Evolutionary conservation across 73 alveolate genomes (phyloP).

Genomic region (Durusdinium trenchii): DNA sequence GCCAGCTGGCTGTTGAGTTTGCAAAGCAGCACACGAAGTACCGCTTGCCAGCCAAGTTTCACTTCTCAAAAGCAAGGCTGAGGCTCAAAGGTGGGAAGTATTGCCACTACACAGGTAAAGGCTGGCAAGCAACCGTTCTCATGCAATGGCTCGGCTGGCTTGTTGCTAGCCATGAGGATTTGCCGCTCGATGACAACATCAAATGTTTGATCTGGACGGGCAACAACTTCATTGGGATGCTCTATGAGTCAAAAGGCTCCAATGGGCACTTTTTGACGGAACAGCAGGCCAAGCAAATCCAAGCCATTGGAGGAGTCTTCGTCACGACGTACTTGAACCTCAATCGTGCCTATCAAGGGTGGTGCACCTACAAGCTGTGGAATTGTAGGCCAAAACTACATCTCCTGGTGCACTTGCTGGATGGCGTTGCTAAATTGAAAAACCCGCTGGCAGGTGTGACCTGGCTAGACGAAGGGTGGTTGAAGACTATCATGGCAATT

Average conservation of each 20-base stretch:
- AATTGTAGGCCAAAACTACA: constrained; percentile 17
- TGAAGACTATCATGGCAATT: not conserved
- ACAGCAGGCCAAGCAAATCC: not conserved
- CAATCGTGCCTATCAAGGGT: not conserved
- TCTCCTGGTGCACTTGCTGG: not conserved
- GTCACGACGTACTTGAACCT: not conserved
- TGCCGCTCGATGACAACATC: not conserved
- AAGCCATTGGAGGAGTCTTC: not conserved
- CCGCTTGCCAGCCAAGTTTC: not conserved
- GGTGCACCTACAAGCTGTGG: not conserved
- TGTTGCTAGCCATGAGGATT: not conserved
- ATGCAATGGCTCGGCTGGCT: not conserved
- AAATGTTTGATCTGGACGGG: not conserved
- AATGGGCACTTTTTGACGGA: no score
- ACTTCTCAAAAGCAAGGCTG: not conserved
- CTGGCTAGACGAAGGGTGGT: not conserved
- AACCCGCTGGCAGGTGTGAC: not conserved
- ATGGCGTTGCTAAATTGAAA: not conserved
- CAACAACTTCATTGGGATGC: not conserved
- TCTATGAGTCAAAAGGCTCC: no score
- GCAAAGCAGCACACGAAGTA: no score
- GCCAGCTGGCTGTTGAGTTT: no score
- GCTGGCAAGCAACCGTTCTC: not conserved
- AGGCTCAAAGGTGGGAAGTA: not conserved
- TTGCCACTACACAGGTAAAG: not conserved